phyloP scores from a whole-genome alignment of 225 moss, liverwort and hornwort genomes.

The Physcomitrellopsis africana region DNA sequence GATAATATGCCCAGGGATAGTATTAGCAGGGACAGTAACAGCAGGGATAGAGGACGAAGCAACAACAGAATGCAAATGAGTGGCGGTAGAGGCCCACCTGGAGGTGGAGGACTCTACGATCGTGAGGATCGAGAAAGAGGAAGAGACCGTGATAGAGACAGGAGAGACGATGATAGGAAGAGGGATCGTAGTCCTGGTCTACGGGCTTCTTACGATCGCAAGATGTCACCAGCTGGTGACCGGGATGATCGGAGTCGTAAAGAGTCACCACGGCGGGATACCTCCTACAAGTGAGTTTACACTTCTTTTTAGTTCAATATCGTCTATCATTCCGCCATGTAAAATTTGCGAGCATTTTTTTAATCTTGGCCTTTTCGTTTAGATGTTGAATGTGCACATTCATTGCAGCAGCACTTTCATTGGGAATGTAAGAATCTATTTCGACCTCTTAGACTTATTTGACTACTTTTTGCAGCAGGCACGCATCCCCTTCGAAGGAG shows the following conservation, averaged over 20 bases:
- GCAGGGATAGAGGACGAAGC: slow-evolving; percentile 72
- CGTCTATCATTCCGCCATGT: background rate
- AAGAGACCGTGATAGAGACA: slow-evolving; percentile 81
- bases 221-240: slow-evolving; percentile 75
- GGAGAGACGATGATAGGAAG: slow-evolving; percentile 88
- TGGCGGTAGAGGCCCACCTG: slow-evolving; percentile 54
- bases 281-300: slow-evolving; percentile 58
- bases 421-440: slow-evolving; percentile 1
- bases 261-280: slow-evolving; percentile 90
- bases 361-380: background rate
- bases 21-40: slow-evolving; percentile 54
- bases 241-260: slow-evolving; percentile 87
- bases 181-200: slow-evolving; percentile 87
- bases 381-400: slow-evolving; percentile 15
- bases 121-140: slow-evolving; percentile 76
- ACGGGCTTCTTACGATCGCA: slow-evolving; percentile 80
- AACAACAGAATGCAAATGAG: slow-evolving; percentile 44
- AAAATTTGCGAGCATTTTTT: too few relatives aligned
- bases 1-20: slow-evolving; percentile 56
- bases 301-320: slow-evolving; percentile 26
- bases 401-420: background rate
- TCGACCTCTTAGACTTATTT: slow-evolving; percentile 15
- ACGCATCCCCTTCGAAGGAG: slow-evolving; percentile 86
- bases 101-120: slow-evolving; percentile 48
- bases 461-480: slow-evolving; percentile 49